Conservation (phyloP, 108 stramenopile species). For the Cyclostephanos invisitatus region DNA sequence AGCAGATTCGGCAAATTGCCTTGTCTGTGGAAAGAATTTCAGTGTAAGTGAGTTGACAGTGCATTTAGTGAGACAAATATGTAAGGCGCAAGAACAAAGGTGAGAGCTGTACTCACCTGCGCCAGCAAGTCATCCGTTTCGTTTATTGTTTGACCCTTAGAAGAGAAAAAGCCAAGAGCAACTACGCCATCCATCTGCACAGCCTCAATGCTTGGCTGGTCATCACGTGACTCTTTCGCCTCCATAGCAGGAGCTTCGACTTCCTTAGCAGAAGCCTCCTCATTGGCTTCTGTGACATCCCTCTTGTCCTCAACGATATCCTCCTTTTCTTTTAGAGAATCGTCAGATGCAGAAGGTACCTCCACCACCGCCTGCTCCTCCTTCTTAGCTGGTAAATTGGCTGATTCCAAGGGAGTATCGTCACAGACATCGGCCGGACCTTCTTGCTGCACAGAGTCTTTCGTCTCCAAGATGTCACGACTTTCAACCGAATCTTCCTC, state of each 20-base stretch:
- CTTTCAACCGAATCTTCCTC: not conserved
- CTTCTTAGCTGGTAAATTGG: not conserved
- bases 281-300: not conserved
- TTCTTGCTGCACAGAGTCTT: not conserved
- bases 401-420: not conserved
- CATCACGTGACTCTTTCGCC: not conserved
- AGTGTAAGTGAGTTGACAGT: not conserved
- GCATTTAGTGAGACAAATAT: not conserved
- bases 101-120: not conserved
- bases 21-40: not conserved
- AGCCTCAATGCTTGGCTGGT: not conserved
- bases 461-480: not conserved
- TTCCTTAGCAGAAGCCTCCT: not conserved
- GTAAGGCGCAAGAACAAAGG: not conserved
- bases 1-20: not conserved
- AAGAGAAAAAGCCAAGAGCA: not conserved
- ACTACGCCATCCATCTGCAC: not conserved
- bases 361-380: not conserved
- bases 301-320: not conserved
- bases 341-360: not conserved
- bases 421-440: not conserved
- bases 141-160: not conserved
- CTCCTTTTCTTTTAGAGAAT: not conserved
- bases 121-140: not conserved
- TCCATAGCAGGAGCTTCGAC: not conserved